Conservation (phyloP, 306 rosid genomes). For the Ochetophila trinervis region DNA sequence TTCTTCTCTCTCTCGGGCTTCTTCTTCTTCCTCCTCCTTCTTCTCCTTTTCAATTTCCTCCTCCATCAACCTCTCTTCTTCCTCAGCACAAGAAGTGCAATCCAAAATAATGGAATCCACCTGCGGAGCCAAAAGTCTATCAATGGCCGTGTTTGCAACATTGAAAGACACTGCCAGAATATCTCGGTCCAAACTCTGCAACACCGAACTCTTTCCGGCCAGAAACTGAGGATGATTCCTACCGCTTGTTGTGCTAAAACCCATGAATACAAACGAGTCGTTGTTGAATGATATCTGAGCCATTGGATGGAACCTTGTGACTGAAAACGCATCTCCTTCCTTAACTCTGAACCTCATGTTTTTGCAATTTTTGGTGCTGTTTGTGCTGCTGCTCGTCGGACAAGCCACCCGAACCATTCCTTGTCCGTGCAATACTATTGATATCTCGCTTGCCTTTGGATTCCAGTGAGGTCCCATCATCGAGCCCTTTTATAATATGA, state of each 20-base stretch:
- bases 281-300: slow-evolving; percentile 79
- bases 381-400: slow-evolving; percentile 41
- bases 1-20: background rate
- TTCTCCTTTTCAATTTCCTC: slow-evolving; percentile 40
- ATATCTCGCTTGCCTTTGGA: slow-evolving; percentile 66
- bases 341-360: slow-evolving; percentile 59
- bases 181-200: slow-evolving; percentile 41
- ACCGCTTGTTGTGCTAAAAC: slow-evolving; percentile 61
- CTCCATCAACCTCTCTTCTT: slow-evolving; percentile 56
- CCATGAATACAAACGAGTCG: slow-evolving; percentile 65
- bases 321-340: slow-evolving; percentile 70
- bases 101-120: slow-evolving; percentile 53
- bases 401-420: slow-evolving; percentile 73
- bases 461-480: slow-evolving; percentile 98
- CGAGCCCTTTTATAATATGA: too few species aligned
- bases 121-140: slow-evolving; percentile 40
- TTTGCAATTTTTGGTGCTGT: slow-evolving; percentile 30
- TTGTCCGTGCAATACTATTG: slow-evolving; percentile 52
- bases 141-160: slow-evolving; percentile 43
- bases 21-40: slow-evolving; percentile 25
- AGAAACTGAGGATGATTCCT: slow-evolving; percentile 60
- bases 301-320: slow-evolving; percentile 80
- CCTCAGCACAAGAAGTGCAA: slow-evolving; percentile 81
- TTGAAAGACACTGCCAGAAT: slow-evolving; percentile 63
- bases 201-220: slow-evolving; percentile 61